Base-by-base conservation (phyloP, 495 filamentous ascomycete species). In the Bombardia bombarda region DNA sequence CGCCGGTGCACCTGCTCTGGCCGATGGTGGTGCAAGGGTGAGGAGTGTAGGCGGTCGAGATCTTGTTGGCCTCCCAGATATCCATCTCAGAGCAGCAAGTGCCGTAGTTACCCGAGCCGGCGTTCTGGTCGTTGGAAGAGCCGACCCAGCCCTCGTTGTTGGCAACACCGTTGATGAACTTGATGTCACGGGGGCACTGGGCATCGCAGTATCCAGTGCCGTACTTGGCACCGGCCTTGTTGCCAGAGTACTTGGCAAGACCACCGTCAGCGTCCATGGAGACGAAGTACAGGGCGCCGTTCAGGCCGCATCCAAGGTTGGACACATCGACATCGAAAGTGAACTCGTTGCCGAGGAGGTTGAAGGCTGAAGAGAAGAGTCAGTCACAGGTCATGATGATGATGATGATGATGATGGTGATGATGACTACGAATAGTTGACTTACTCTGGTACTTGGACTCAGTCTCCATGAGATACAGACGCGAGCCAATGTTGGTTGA, bases 31-130 rank as follows among this genome's bases (percentile, higher is more conserved):
- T 69, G 69, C 83, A 87, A 32, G 82, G 73, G 60, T 87, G 83
- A 18, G 81, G 81, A 9, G 82, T 84, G 47, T 72, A 62, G 22
- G 77, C 78, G 26, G 74, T 78, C 8, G 79, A 70, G 57, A 75
- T 68, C 21, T 69, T 72, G 70, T 87, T 87, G 50, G 82, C 80
- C 58, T 85, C 80, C 78, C 80, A 83, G 59, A 86, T 71, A 52
- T 86, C 82, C 67, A 86, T 79, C 63, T 86, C 83, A 4, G 76
- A 73, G 63, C 83, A 87, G 74, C 83, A 87, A 46, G 76, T 70
- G 47, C 82, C 82, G 47, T 77, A 71, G 28, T 64, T 57, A 38
- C 80, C 81, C 18, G 68, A 45, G 32, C 81, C 81, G 28, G 76
- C 67, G 60, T 82, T 83, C 41, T 50, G 35, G 57, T 83, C 74